Evolutionary conservation across 345 rosid genomes (phyloP).

Genomic region (Anastatica hierochuntica): DNA sequence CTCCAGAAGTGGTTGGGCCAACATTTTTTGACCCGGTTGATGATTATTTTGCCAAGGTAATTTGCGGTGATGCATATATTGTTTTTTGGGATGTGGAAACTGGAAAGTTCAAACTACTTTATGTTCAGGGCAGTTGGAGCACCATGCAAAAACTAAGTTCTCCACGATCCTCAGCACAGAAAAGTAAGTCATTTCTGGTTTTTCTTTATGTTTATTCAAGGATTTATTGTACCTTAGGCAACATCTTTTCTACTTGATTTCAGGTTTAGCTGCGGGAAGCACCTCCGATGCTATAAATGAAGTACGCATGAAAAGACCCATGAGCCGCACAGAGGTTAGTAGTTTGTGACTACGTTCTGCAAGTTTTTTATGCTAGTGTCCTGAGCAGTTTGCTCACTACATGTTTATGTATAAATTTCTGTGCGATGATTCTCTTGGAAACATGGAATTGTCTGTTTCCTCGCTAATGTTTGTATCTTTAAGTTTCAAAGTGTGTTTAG

Average conservation of each 20-base stretch:
- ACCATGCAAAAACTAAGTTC: slow-evolving; percentile 33
- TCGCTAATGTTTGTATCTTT: neutral
- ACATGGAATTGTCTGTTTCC: neutral
- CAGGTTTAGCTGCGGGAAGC: slow-evolving; percentile 42
- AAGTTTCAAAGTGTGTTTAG: neutral
- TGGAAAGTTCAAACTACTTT: slow-evolving; percentile 16
- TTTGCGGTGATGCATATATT: slow-evolving; percentile 1
- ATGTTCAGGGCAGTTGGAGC: slow-evolving; percentile 64
- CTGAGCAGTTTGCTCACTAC: neutral
- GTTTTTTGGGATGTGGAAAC: neutral
- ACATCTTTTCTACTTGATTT: slow-evolving; percentile 2
- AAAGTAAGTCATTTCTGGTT: slow-evolving; percentile 2
- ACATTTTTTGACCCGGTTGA: slow-evolving; percentile 45
- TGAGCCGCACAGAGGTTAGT: slow-evolving; percentile 87
- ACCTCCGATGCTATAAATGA: slow-evolving; percentile 45
- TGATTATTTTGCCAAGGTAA: slow-evolving; percentile 79
- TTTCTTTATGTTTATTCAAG: neutral
- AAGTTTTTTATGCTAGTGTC: neutral
- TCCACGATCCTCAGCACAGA: slow-evolving; percentile 41
- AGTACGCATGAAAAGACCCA: slow-evolving; percentile 71
- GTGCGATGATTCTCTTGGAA: neutral
- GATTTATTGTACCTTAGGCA: neutral
- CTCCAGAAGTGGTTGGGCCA: slow-evolving; percentile 69
- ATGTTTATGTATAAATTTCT: neutral
- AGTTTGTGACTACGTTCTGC: neutral